phyloP scores from a whole-genome alignment of 805 yeast species.

The Naumovozyma baii region DNA sequence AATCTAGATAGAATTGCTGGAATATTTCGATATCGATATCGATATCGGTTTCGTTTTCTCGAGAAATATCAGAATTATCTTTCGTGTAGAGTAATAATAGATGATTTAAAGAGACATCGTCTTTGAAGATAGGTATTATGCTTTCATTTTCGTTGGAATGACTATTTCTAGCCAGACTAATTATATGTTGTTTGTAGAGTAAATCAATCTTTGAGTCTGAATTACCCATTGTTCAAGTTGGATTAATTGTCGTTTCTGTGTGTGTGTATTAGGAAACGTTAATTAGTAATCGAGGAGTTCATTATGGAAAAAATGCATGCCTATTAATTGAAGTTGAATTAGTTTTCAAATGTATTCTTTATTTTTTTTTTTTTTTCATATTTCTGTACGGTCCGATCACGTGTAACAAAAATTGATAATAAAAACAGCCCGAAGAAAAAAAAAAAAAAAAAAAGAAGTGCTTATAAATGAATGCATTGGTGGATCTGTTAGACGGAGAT shows the following conservation, averaged over 20 bases:
- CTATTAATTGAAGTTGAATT: too few species aligned
- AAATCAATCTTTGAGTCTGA: conserved; percentile 53
- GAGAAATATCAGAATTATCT: conserved; percentile 11
- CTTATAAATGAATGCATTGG: not conserved
- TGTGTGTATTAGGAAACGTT: too few species aligned
- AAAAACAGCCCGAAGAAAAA: too few species aligned
- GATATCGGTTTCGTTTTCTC: conserved; percentile 28
- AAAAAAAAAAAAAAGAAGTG: too few species aligned
- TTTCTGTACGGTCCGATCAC: too few species aligned
- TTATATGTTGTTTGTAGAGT: conserved; percentile 44
- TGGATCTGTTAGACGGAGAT: too few species aligned
- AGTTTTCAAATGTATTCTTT: too few species aligned
- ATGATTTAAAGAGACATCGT: not conserved
- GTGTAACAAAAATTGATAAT: too few species aligned
- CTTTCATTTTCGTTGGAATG: too few species aligned
- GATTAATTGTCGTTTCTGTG: not conserved
- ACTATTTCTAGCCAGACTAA: conserved; percentile 12
- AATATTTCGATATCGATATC: conserved; percentile 38
- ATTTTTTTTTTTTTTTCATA: too few species aligned
- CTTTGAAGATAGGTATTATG: conserved; percentile 3
- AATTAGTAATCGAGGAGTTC: too few species aligned
- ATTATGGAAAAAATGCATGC: too few species aligned
- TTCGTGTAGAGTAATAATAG: conserved; percentile 1
- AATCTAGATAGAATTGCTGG: conserved; percentile 24
- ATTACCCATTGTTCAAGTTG: conserved; percentile 45